Evolutionary conservation across 1,284 basidiomycete genomes (phyloP).

Genomic region (Trametes pubescens): DNA sequence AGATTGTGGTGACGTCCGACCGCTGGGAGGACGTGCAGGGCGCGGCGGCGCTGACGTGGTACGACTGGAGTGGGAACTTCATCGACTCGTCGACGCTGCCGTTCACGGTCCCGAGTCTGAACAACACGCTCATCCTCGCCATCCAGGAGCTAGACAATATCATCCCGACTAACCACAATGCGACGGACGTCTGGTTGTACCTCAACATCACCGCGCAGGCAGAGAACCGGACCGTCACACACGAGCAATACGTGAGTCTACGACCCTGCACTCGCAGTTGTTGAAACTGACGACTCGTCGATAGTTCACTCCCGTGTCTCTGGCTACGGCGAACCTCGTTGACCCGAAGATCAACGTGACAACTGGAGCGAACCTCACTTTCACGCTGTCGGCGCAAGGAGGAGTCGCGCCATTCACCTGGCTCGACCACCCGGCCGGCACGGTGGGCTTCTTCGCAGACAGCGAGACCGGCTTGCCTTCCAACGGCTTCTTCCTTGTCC

Average conservation of each 20-base stretch:
- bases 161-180: constrained; percentile 51
- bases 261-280: neutral
- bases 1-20: constrained; percentile 61
- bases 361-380: constrained; percentile 47
- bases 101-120: constrained; percentile 57
- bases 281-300: neutral
- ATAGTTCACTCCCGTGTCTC: constrained; percentile 60
- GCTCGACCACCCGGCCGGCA: constrained; percentile 63
- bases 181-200: constrained; percentile 58
- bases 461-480: constrained; percentile 48
- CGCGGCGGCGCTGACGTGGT: constrained; percentile 62
- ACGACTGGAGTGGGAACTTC: constrained; percentile 59
- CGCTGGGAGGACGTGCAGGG: constrained; percentile 58
- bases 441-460: constrained; percentile 62
- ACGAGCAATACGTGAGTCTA: constrained; percentile 59
- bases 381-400: constrained; percentile 59
- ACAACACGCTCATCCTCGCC: constrained; percentile 56
- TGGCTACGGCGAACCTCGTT: constrained; percentile 53
- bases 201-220: constrained; percentile 59
- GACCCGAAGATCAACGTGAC: constrained; percentile 56
- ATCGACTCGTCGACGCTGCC: constrained; percentile 48
- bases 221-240: constrained; percentile 52
- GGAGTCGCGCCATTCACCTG: constrained; percentile 67
- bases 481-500: constrained; percentile 62
- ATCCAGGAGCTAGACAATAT: constrained; percentile 52